These are phyloP conservation scores for Syncephalastrum contaminatum DNA, from an alignment of 371 early-diverging fungal genomes.

Conservation along the genomic window DNA sequence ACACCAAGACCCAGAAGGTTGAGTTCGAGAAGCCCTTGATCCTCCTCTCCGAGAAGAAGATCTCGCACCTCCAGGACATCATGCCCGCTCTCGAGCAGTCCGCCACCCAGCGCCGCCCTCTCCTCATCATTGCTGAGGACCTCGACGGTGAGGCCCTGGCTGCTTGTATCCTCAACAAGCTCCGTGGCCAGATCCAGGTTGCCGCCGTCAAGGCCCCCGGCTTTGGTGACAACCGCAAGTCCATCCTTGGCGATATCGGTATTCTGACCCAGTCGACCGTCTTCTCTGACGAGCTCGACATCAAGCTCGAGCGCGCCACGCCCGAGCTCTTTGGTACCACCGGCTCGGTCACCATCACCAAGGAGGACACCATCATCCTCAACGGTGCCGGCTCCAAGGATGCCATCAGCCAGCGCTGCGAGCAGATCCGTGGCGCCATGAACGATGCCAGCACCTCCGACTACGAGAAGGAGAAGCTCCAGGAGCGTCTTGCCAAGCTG, in stretches of 20 bases:
- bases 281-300: constrained; percentile 93
- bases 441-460: constrained; percentile 79
- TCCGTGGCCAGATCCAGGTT: constrained; percentile 96
- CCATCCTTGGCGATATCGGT: constrained; percentile 94
- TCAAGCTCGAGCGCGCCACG: constrained; percentile 94
- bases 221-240: constrained; percentile 99
- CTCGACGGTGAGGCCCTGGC: constrained; percentile 98
- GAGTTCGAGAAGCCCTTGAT: constrained; percentile 98
- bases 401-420: constrained; percentile 86
- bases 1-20: constrained; percentile 95
- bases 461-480: constrained; percentile 97
- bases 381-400: constrained; percentile 94
- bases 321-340: constrained; percentile 89
- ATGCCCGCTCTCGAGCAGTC: constrained; percentile 94
- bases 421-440: constrained; percentile 93
- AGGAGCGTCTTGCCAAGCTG: constrained; percentile 97
- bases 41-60: constrained; percentile 95
- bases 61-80: constrained; percentile 91
- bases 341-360: constrained; percentile 88
- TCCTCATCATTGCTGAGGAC: constrained; percentile 96
- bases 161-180: constrained; percentile 97
- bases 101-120: constrained; percentile 93
- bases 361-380: constrained; percentile 97
- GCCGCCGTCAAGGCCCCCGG: constrained; percentile 98
- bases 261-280: constrained; percentile 93